A percentile compares a stretch with the other conserved stretches of the same genome.
Evolutionary conservation across 2,329 filamentous ascomycete species (phyloP).

Genomic region (Colletotrichum sp.): DNA sequence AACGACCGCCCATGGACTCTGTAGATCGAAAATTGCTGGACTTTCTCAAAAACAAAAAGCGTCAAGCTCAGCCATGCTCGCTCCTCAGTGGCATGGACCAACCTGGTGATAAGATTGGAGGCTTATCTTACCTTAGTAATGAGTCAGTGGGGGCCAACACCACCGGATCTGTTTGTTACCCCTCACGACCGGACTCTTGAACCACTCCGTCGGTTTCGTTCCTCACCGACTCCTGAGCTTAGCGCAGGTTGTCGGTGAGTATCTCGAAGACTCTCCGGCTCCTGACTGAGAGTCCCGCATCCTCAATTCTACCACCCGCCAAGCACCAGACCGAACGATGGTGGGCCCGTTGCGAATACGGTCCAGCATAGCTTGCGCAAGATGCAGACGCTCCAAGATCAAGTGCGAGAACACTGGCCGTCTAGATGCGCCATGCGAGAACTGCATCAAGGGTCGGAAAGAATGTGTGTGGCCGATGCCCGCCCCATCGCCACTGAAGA

Average conservation of each 20-base stretch:
- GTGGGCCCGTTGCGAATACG: constrained; percentile 60
- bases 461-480: constrained; percentile 72
- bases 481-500: constrained; percentile 40
- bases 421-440: constrained; percentile 63
- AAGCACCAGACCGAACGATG: constrained; percentile 22
- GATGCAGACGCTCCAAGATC: constrained; percentile 81
- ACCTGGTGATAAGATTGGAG: background rate
- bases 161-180: background rate
- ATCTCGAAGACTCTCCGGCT: background rate
- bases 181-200: background rate
- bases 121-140: background rate
- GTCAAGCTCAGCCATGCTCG: background rate
- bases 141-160: background rate
- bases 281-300: background rate
- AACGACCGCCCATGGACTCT: background rate
- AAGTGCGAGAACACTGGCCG: constrained; percentile 79
- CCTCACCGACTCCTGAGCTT: background rate
- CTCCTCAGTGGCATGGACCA: background rate
- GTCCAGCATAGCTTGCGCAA: constrained; percentile 78
- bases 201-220: background rate
- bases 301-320: background rate
- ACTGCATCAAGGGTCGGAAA: constrained; percentile 74
- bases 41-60: background rate
- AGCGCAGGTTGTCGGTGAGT: background rate
- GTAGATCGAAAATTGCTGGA: background rate